Evolutionary conservation across 768 basidiomycete genomes (phyloP), one percentile per base, ranked within the genome.

Genomic region (Cantharellus cinnabarinus): DNA sequence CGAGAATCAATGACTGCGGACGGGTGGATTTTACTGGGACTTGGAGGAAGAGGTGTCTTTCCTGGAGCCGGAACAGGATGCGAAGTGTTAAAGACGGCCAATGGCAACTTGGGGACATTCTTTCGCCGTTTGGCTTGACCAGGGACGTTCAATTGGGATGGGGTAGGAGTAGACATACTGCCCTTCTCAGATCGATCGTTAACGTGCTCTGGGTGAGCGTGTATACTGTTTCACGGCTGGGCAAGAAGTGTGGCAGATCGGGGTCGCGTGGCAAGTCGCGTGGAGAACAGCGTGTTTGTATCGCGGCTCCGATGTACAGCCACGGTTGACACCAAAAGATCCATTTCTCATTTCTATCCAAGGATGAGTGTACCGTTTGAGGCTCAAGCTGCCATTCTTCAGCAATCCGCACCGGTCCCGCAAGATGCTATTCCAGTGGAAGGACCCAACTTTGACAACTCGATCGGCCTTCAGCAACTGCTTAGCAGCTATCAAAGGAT

Each of bases 361-460:
- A 54, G 7, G 14, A 54, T 54, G 52, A 54, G 35, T 37, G 52
- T 37, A 10, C 52, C 52, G 7, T 10, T 37, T 10, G 52, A 37
- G 41, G 85, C 82, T 20, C 79, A 87, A 59, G 79, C 81, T 5
- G 85, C 86, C n/a, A 77, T 93, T 29, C 71, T 93, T 40, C 78
- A 81, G 66, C 79, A 76, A 50, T 90, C 88, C 3, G 83, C 80
- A 37, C 80, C 85, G 10, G 68, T 91, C 38, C 76, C 83, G 3
- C 72, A 75, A 15, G 71, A 77, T 42, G 79, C 83, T 0, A 69
- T 86, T 10, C 72, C 84, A 2, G 88, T 98, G 20, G 72, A 81
- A 67, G 95, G 95, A 0, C 95, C 95, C 5, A 77, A 93, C 69
- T 86, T 98, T 64, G 84, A 87, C 62, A 68, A 77, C n/a, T 69